These are phyloP conservation scores for Clathrospora elynae DNA, from an alignment of 2,329 filamentous ascomycete genomes.

Conservation along the genomic window DNA sequence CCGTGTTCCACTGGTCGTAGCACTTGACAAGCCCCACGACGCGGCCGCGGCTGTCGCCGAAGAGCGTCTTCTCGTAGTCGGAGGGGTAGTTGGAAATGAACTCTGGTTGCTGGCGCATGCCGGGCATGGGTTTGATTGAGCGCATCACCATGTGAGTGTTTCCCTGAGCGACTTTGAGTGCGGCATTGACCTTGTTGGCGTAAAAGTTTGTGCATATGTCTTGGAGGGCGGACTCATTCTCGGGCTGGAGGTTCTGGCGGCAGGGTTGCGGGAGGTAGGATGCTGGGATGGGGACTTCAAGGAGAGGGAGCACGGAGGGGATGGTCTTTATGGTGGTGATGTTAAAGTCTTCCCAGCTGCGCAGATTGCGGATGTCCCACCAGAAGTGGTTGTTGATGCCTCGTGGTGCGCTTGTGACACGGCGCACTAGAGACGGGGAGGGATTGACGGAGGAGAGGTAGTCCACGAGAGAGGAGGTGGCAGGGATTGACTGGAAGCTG, in stretches of 20 bases:
- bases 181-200: conserved; percentile 84
- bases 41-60: conserved; percentile 58
- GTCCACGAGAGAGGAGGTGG: conserved; percentile 71
- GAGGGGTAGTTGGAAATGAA: conserved; percentile 69
- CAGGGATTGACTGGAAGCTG: conserved; percentile 40
- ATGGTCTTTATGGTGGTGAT: conserved; percentile 72
- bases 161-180: conserved; percentile 75
- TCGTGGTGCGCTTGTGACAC: conserved; percentile 72
- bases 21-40: conserved; percentile 86
- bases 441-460: conserved; percentile 83
- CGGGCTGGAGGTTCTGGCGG: conserved; percentile 68
- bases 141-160: conserved; percentile 63
- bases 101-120: conserved; percentile 63
- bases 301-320: conserved; percentile 72
- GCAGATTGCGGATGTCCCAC: conserved; percentile 92
- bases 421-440: conserved; percentile 78
- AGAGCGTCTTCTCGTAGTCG: conserved; percentile 56
- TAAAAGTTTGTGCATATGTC: conserved; percentile 78
- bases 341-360: conserved; percentile 81
- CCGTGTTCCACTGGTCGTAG: conserved; percentile 94
- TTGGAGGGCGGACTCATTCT: conserved; percentile 78
- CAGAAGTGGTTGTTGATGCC: conserved; percentile 82
- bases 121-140: conserved; percentile 42
- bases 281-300: conserved; percentile 65
- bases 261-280: conserved; percentile 65